A percentile compares a stretch with the other conserved stretches of the same genome.
Evolutionary conservation across 352 stramenopile genomes (phyloP).

Genomic region (Detonula confervacea): DNA sequence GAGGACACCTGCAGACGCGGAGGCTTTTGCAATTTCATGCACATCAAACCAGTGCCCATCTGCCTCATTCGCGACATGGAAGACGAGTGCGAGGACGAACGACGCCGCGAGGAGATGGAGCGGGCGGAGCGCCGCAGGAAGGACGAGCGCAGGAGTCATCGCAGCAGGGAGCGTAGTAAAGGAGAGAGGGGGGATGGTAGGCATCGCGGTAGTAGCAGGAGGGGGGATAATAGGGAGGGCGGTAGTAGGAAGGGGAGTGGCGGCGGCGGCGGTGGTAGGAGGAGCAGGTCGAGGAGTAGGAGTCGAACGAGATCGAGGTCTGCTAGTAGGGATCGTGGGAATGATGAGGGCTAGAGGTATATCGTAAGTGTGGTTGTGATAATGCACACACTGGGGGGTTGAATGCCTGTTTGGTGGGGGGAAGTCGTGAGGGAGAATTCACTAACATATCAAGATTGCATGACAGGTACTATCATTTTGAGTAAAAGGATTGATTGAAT

Average conservation of each 20-base stretch:
- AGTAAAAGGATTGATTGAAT: no score
- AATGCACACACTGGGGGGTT: no score
- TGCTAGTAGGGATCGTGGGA: no score
- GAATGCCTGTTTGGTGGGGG: no score
- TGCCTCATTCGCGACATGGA: slow-evolving; percentile 77
- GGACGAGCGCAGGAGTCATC: slow-evolving; percentile 28
- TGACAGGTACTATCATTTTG: no score
- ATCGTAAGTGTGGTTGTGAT: no score
- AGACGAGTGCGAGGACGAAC: slow-evolving; percentile 71
- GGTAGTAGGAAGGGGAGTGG: slow-evolving; percentile 13
- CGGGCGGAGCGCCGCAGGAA: slow-evolving; percentile 23
- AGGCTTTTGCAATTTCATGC: slow-evolving; percentile 99
- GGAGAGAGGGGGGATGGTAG: no score
- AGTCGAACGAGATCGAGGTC: no score
- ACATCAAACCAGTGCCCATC: slow-evolving; percentile 88
- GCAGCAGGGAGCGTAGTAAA: slow-evolving; percentile 17
- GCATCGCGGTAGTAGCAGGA: no score
- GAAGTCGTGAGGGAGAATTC: no score
- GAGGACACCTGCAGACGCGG: slow-evolving; percentile 96
- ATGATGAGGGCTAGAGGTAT: no score
- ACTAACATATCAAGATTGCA: no score
- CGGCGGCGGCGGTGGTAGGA: not conserved
- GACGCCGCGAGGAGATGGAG: slow-evolving; percentile 54
- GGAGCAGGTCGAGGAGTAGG: slow-evolving; percentile 15
- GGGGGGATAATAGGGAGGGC: slow-evolving; percentile 16